Conservation (phyloP, 2,329 filamentous ascomycete genomes). For the Beauveria brongniartii region DNA sequence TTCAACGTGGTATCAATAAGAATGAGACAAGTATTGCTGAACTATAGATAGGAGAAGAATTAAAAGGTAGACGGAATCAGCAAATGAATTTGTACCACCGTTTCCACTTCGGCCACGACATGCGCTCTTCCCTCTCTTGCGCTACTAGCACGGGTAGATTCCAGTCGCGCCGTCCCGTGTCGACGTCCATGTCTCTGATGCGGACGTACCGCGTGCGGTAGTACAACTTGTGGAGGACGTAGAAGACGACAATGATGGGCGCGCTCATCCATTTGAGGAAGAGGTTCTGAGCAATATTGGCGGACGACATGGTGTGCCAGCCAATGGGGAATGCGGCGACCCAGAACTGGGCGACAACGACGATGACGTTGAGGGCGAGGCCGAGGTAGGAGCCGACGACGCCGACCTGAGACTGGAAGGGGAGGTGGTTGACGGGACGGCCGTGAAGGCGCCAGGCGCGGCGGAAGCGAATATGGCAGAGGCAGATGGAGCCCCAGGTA, state of each 20-base stretch:
- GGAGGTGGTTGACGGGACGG: conserved; percentile 65
- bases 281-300: conserved; percentile 53
- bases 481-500: conserved; percentile 77
- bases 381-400: conserved; percentile 74
- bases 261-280: conserved; percentile 66
- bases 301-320: conserved; percentile 36
- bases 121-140: conserved; percentile 70
- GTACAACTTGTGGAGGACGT: conserved; percentile 66
- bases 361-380: conserved; percentile 63
- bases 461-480: conserved; percentile 90
- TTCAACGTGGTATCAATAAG: too few species aligned
- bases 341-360: conserved; percentile 83
- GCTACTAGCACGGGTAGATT: conserved; percentile 71
- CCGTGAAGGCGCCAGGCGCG: conserved; percentile 64
- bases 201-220: conserved; percentile 61
- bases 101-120: conserved; percentile 69
- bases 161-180: conserved; percentile 77
- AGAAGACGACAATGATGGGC: conserved; percentile 61
- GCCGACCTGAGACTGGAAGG: conserved; percentile 74
- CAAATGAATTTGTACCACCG: conserved; percentile 66
- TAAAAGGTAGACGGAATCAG: conserved; percentile 24
- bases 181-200: conserved; percentile 71
- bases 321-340: conserved; percentile 69
- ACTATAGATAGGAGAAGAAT: neutral
- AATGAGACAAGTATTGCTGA: too few species aligned